Evolutionary conservation across 768 basidiomycete species (phyloP).

Genomic region (Galerina marginata): DNA sequence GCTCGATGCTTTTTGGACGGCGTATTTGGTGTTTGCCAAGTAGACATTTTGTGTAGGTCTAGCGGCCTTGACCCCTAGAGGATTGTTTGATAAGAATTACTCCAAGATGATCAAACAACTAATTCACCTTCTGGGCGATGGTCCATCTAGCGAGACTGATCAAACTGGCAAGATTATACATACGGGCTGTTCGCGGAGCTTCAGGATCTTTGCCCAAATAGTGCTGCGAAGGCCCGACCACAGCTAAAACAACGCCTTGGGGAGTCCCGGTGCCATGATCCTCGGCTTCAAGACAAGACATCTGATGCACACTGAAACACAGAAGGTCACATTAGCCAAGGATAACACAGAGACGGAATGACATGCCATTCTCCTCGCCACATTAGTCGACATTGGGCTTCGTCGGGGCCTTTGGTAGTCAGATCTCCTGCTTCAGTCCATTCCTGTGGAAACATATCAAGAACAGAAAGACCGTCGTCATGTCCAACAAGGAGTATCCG

Average conservation of each 20-base stretch:
- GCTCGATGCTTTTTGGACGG: slow-evolving; percentile 55
- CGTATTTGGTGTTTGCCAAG: slow-evolving; percentile 56
- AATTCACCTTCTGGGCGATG: slow-evolving; percentile 62
- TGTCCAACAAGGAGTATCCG: slow-evolving; percentile 78
- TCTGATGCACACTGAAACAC: slow-evolving; percentile 68
- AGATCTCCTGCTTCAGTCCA: slow-evolving; percentile 55
- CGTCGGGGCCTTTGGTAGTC: slow-evolving; percentile 65
- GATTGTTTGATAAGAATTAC: slow-evolving; percentile 4
- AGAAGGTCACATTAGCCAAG: slow-evolving; percentile 1
- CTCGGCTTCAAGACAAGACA: slow-evolving; percentile 76
- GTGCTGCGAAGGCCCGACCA: slow-evolving; percentile 70
- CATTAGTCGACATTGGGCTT: slow-evolving; percentile 68
- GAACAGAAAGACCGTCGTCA: slow-evolving; percentile 78
- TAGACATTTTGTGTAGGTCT: slow-evolving; percentile 56
- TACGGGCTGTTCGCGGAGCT: slow-evolving; percentile 61
- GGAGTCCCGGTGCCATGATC: slow-evolving; percentile 53
- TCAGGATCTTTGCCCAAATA: slow-evolving; percentile 59
- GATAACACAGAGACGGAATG: not conserved
- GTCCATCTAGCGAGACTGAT: slow-evolving; percentile 79
- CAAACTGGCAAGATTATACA: slow-evolving; percentile 84
- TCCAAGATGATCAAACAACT: too few relatives aligned
- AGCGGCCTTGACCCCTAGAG: slow-evolving; percentile 63
- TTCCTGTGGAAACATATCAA: slow-evolving; percentile 83
- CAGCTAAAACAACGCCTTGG: slow-evolving; percentile 77
- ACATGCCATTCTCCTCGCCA: slow-evolving; percentile 71